Evolutionary conservation across 2,329 filamentous ascomycete genomes (phyloP), one percentile per base, ranked within the genome.

Genomic region (Calycina herbarum): DNA sequence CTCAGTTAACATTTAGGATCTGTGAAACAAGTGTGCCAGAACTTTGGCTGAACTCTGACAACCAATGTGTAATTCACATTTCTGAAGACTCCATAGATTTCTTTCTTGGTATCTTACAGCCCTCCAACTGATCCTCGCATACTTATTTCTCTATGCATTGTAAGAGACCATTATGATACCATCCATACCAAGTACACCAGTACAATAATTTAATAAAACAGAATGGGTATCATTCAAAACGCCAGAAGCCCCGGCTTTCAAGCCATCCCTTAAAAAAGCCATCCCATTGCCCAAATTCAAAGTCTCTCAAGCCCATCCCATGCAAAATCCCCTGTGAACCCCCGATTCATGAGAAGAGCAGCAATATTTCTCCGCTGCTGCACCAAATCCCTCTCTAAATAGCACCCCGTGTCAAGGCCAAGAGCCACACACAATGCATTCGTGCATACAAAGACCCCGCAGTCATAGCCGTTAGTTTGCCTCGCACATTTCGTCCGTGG

Each of bases 391-490:
- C 74, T 69, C 42, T 83, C 77, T 1, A 76, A 71, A 65, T 90
- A 87, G 33, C 79, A 78, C 8, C 71, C 71, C 1, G 76, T 75
- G 6, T 78, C 75, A 13, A 79, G 72, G 0, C 78, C 80, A 17
- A 78, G 76, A 2, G 81, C 77, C 38, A 81, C 72, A 64, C 87
- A 90, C 59, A 92, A 83, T 17, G 85, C 88, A 73, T 94, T 94
- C 20, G 90, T 85, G 69, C 92, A 86, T 15, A 89, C 86, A 74
- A 92, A 92, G 3, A 93, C 85, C n/a, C 91, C 91, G 70, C 91
- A 94, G 74, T 94, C 91, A 73, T 84, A 86, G 1, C 83, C 83
- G 73, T 94, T 94, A 31, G 78, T 81, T 75, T 94, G 91, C 2
- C 69, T 72, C 0, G 85, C 82, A 42, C 84, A 85, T 17, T 77